Evolutionary conservation across 2,329 filamentous ascomycete species (phyloP).

Genomic region (Stagonosporopsis cucurbitacearum): DNA sequence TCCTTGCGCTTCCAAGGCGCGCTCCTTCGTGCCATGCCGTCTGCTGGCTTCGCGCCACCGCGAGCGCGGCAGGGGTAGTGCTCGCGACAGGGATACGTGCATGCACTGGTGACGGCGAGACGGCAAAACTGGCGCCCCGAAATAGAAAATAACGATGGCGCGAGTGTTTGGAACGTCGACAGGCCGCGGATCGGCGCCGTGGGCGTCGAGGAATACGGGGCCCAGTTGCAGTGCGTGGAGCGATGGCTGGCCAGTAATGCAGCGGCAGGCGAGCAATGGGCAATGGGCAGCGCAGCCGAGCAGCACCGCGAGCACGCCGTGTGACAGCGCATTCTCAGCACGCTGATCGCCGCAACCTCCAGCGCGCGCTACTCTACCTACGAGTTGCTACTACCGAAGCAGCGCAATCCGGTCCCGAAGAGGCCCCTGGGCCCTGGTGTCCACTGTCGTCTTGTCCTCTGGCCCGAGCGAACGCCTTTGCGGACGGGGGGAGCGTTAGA

Average conservation of each 20-base stretch:
- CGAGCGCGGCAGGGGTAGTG: constrained; percentile 20
- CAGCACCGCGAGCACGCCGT: constrained; percentile 8
- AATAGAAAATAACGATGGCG: constrained; percentile 40
- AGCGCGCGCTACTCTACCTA: background rate
- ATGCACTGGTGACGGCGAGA: constrained; percentile 30
- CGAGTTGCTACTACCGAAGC: background rate
- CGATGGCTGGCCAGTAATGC: constrained; percentile 24
- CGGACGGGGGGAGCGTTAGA: constrained; percentile 10
- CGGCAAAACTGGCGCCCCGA: constrained; percentile 32
- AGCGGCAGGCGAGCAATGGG: constrained; percentile 20
- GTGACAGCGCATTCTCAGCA: constrained; percentile 16
- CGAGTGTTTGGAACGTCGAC: constrained; percentile 35
- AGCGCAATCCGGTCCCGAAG: constrained; percentile 1
- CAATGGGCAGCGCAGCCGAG: constrained; percentile 12
- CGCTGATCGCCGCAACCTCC: background rate
- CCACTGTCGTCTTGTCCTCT: background rate
- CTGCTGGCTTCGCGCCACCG: constrained; percentile 34
- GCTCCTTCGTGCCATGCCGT: constrained; percentile 30
- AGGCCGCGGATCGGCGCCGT: constrained; percentile 30
- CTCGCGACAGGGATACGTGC: constrained; percentile 11
- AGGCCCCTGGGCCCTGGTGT: constrained; percentile 2
- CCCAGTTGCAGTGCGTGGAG: constrained; percentile 18
- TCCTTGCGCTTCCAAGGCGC: constrained; percentile 26
- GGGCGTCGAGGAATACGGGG: constrained; percentile 29
- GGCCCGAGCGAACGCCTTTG: constrained; percentile 14